Conservation (phyloP, 208 protist genomes). For the Wallacemonas sp. region DNA sequence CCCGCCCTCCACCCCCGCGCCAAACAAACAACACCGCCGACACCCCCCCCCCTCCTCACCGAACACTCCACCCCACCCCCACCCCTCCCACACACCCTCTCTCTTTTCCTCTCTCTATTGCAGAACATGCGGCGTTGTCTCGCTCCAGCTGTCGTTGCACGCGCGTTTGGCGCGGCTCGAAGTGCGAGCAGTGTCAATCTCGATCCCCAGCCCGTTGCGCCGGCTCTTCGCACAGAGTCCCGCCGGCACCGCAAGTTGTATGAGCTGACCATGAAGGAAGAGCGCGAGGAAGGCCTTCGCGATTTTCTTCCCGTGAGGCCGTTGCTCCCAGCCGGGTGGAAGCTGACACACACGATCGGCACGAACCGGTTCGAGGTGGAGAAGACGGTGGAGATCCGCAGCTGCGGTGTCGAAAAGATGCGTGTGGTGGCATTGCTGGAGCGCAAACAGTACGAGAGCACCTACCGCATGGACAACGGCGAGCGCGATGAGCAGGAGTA, state of each 20-base stretch:
- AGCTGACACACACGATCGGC: constrained; percentile 42
- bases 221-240: constrained; percentile 14
- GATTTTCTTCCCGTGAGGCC: constrained; percentile 82
- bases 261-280: constrained; percentile 55
- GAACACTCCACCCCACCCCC: not conserved
- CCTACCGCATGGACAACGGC: constrained; percentile 87
- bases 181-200: not conserved
- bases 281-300: constrained; percentile 70
- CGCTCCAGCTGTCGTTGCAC: not conserved
- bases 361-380: constrained; percentile 75
- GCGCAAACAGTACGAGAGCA: constrained; percentile 75
- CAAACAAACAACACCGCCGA: too few species aligned
- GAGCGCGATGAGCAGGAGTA: constrained; percentile 88
- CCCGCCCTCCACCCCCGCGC: too few species aligned
- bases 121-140: not conserved
- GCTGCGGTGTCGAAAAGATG: constrained; percentile 67
- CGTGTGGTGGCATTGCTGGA: constrained; percentile 75
- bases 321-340: constrained; percentile 67
- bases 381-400: constrained; percentile 67
- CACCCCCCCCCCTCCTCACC: not conserved
- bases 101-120: not conserved
- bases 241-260: constrained; percentile 51
- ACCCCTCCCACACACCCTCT: not conserved
- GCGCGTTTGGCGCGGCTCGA: not conserved
- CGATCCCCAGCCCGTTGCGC: not conserved